Base-by-base conservation (phyloP, 2,329 filamentous ascomycete genomes). In the Chlorencoelia australis region DNA sequence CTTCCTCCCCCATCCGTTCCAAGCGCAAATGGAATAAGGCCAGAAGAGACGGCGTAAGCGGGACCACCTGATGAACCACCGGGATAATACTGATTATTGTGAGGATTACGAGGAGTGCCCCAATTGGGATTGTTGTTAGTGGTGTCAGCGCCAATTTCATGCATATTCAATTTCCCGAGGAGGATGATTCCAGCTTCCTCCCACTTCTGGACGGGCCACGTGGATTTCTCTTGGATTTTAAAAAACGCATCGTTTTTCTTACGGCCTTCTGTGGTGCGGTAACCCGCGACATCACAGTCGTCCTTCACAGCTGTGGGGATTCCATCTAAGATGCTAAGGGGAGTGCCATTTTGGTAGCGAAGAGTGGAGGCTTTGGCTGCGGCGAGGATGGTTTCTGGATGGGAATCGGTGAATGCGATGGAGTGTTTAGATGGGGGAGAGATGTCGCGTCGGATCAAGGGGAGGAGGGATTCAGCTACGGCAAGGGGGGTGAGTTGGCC, bases 31-130 rank as follows among this genome's bases (percentile, higher is more conserved):
- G 76, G 69, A 1, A 69, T 69, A 2, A 71, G 64, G 16, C 73
- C 73, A 1, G 73, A 67, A 15, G 73, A 74, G 16, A 96, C 84
- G 7, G 85, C 84, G 13, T 93, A 75, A 2, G 89, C 89, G 55
- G 87, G 93, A 10, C 91, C 91, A 30, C 91, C 91, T 1, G 89
- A 96, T 55, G 87, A 94, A 13, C 87, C 87, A 21, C 87, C 87
- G 0, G 84, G 49, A 57, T 91, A 91, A 61, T 85, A 89, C 3
- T 64, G 55, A 0, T 63, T 55, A 53, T 88, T 84, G 57, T 83
- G 76, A 0, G 84, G 84, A 50, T 91, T 91, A 10, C 68, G 66
- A 0, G 85, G 83, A 0, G 85, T 89, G 30, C 85, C 84, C 56
- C 84, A 91, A 62, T 82, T 89, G 20, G 71, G 69, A 52, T 94